Conservation (phyloP, 805 yeast species). For the Teunomyces tritomae region DNA sequence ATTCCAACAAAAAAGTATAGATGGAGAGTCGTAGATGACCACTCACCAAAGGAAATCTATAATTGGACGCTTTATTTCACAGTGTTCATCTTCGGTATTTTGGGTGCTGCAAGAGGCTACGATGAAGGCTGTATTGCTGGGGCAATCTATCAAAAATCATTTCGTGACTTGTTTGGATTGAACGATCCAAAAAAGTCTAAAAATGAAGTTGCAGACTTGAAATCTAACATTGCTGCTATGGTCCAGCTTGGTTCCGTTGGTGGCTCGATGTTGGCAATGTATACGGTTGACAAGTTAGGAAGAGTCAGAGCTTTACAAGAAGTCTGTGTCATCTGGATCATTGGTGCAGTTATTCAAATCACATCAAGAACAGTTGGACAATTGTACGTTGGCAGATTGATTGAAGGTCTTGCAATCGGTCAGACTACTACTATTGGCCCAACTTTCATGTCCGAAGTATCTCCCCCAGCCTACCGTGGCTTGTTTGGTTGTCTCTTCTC, state of each 20-base stretch:
- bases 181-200: slow-evolving; percentile 34
- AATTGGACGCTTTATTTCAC: slow-evolving; percentile 46
- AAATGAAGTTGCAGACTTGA: slow-evolving; percentile 41
- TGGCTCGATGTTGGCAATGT: slow-evolving; percentile 50
- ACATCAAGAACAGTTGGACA: slow-evolving; percentile 47
- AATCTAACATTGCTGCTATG: slow-evolving; percentile 57
- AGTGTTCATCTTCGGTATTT: slow-evolving; percentile 49
- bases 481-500: slow-evolving; percentile 51
- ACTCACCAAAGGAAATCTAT: slow-evolving; percentile 45
- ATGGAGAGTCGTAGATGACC: slow-evolving; percentile 26
- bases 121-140: slow-evolving; percentile 57
- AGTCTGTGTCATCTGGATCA: slow-evolving; percentile 33
- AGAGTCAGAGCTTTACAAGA: slow-evolving; percentile 47
- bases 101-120: slow-evolving; percentile 56
- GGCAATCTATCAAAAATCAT: slow-evolving; percentile 42
- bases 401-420: slow-evolving; percentile 58
- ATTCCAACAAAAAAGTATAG: slow-evolving; percentile 7
- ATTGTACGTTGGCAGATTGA: slow-evolving; percentile 52
- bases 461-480: slow-evolving; percentile 54
- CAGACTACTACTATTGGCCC: slow-evolving; percentile 58
- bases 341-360: slow-evolving; percentile 48
- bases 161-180: slow-evolving; percentile 43
- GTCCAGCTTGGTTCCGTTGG: slow-evolving; percentile 56
- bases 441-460: slow-evolving; percentile 50
- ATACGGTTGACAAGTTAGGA: slow-evolving; percentile 49